Conservation (phyloP, 805 yeast species). For the Candida easanensis region DNA sequence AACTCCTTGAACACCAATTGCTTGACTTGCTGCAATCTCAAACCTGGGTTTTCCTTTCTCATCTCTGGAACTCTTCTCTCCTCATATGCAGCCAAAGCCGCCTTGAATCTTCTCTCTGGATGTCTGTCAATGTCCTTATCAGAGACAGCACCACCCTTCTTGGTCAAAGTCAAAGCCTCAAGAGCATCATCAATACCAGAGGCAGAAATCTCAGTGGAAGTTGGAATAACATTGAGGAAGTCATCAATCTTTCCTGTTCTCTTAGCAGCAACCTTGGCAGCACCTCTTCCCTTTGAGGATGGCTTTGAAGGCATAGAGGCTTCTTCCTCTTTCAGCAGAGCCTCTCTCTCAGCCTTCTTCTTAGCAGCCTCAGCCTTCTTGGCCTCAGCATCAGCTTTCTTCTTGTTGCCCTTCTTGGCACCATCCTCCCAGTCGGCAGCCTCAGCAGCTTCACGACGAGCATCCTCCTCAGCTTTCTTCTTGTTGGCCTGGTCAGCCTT, state of each 20-base stretch:
- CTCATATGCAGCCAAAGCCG: conserved; percentile 71
- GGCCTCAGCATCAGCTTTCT: conserved; percentile 64
- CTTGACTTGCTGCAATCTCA: conserved; percentile 75
- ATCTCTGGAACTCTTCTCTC: conserved; percentile 69
- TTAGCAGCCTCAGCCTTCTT: conserved; percentile 75
- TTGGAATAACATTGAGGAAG: conserved; percentile 51
- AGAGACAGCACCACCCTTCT: conserved; percentile 52
- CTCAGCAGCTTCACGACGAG: conserved; percentile 49
- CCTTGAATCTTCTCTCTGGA: conserved; percentile 86
- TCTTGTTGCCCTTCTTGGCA: conserved; percentile 63
- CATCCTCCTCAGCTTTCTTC: conserved; percentile 51
- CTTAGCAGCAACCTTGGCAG: conserved; percentile 61
- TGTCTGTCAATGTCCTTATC: conserved; percentile 74
- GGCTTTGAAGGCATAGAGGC: conserved; percentile 61
- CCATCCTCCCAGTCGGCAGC: conserved; percentile 71
- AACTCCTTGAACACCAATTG: conserved; percentile 75
- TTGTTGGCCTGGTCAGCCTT: conserved; percentile 63
- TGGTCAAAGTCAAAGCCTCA: conserved; percentile 70
- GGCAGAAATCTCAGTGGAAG: conserved; percentile 58
- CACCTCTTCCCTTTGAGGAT: conserved; percentile 58
- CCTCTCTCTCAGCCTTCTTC: conserved; percentile 81
- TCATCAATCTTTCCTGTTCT: conserved; percentile 65
- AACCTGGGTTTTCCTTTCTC: conserved; percentile 75
- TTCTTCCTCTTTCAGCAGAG: conserved; percentile 61
- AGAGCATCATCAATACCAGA: conserved; percentile 75